Evolutionary conservation across 208 protist species (phyloP).

Genomic region (Wallacemonas sp.): DNA sequence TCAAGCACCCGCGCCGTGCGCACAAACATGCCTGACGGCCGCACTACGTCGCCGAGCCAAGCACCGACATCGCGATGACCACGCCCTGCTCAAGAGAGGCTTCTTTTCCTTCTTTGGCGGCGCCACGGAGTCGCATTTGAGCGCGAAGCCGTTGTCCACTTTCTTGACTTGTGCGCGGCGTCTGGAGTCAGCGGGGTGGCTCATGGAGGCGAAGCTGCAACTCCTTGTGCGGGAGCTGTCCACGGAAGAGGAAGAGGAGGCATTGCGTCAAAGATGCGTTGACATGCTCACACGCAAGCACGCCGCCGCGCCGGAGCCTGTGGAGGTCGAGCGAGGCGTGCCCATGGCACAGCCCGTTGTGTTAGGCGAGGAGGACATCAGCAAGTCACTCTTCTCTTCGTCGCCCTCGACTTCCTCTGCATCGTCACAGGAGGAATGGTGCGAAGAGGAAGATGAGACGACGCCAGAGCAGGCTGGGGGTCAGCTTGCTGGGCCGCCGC

Average conservation of each 20-base stretch:
- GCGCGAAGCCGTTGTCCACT: conserved; percentile 59
- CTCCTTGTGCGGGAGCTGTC: conserved; percentile 52
- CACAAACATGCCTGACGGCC: not conserved
- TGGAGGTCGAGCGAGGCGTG: not conserved
- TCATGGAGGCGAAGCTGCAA: conserved; percentile 45
- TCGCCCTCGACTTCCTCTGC: not conserved
- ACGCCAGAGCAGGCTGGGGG: not conserved
- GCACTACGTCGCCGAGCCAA: not conserved
- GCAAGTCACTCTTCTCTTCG: conserved; percentile 16
- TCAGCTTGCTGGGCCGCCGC: not conserved
- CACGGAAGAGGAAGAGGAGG: conserved; percentile 39
- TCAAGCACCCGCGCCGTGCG: conserved; percentile 33
- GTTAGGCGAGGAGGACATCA: not conserved
- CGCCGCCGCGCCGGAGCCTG: not conserved
- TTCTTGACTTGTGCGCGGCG: conserved; percentile 39
- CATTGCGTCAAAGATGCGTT: conserved; percentile 22
- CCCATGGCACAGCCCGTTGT: not conserved
- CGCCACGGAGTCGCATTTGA: conserved; percentile 57
- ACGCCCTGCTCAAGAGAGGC: conserved; percentile 7
- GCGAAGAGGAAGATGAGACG: conserved; percentile 5
- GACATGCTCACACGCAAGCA: not conserved
- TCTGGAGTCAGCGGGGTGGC: conserved; percentile 30
- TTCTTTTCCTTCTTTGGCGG: conserved; percentile 74
- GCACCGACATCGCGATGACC: not conserved
- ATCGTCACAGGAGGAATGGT: not conserved